phyloP scores from a whole-genome alignment of 1,284 basidiomycete species.

The Anthracocystis setariae region DNA sequence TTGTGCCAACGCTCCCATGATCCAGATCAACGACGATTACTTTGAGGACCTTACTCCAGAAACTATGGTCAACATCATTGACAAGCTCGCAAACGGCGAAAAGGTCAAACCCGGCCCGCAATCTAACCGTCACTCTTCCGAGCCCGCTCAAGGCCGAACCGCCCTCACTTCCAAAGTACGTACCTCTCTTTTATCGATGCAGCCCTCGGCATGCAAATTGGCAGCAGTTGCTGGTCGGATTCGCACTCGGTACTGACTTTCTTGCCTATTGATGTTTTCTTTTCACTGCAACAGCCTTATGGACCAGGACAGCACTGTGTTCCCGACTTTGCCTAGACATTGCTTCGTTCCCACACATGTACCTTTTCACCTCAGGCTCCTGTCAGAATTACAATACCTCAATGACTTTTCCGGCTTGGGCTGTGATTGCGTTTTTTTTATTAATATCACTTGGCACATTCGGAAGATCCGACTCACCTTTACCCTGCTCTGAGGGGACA shows the following conservation, averaged over 20 bases:
- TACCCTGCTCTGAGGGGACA: too few species aligned
- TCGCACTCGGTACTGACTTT: too few species aligned
- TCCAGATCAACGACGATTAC: constrained; percentile 95
- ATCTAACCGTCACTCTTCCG: constrained; percentile 82
- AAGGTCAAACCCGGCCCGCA: constrained; percentile 93
- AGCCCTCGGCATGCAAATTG: too few species aligned
- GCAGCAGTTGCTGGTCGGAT: too few species aligned
- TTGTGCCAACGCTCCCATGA: constrained; percentile 99
- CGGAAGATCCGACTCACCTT: too few species aligned
- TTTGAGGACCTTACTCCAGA: constrained; percentile 97
- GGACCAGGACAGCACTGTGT: constrained; percentile 89
- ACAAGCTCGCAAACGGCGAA: constrained; percentile 84
- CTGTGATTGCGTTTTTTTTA: too few species aligned
- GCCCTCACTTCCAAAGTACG: constrained; percentile 82
- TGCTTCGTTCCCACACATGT: constrained; percentile 10
- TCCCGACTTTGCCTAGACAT: constrained; percentile 78
- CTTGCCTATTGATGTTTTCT: constrained; percentile 5
- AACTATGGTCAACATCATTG: constrained; percentile 86
- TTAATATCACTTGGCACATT: too few species aligned
- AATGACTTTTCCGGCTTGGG: neutral
- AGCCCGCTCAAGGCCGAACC: constrained; percentile 81
- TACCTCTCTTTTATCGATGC: constrained; percentile 37
- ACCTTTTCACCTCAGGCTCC: neutral
- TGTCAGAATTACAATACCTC: constrained; percentile 33
- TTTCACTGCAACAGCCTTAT: constrained; percentile 76